Evolutionary conservation across 1,284 basidiomycete species (phyloP), one percentile per base, ranked within the genome.

Genomic region (Malassezia globosa): DNA sequence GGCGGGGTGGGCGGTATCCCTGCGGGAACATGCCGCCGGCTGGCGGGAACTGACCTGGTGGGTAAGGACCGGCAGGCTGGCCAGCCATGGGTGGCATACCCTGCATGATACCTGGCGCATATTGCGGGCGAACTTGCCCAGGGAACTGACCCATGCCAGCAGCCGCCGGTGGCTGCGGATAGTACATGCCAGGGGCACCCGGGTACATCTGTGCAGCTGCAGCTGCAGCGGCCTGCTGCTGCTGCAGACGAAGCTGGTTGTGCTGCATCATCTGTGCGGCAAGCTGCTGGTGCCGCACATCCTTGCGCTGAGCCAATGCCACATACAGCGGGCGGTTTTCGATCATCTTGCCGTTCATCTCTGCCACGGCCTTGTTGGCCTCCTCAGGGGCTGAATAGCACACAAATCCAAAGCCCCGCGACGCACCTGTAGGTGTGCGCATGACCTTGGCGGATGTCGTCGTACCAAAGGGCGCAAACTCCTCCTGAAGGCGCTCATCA

Each of bases 281-380:
- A 66, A 99, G 81, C 74, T 97, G 92, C 76, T 97, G 94, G 69
- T 92, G 82, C 72, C 94, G 86, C 64, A 92, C 87, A 72, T 99
- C 94, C 65, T 92, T 90, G 66, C 92, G 88, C 75, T 99, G 94
- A 63, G 94, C 94, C 55, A 96, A 82, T 45, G 92, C 92, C 72
- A 99, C 94, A 74, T 97, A 99, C 66, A 99, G 82, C 46, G 94
- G 94, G 77, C 97, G 97, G 69, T 85, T 82, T 61, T 92, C 90
- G 71, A 97, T 87, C 85, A 97, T 97, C 79, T 96, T 96, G 80
- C 95, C 95, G 81, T 97, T 97, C 90, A 99, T 95, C 78, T 99
- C 94, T 48, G 88, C 87, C 59, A 97, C 90, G 55, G 94, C 94
- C 78, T 96, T 97, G 73, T 89, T 96, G 41, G 94, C 92, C 77